These are phyloP conservation scores for Lipomyces orientalis DNA, from an alignment of 805 yeast genomes.

Conservation along the genomic window DNA sequence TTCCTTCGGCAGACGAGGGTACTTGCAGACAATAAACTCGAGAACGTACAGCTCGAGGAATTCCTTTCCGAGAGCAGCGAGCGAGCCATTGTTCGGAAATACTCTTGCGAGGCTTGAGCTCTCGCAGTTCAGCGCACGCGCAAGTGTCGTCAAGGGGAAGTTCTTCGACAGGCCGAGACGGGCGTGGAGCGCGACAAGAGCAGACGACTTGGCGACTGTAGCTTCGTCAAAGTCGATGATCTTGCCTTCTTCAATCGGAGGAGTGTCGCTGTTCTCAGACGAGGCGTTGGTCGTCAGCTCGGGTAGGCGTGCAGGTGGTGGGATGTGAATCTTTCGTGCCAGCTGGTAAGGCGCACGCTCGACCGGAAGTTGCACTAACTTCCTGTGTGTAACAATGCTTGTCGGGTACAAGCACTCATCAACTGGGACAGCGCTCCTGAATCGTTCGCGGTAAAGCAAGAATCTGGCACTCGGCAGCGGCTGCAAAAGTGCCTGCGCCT, in stretches of 20 bases:
- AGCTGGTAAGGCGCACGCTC: background rate
- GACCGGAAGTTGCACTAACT: background rate
- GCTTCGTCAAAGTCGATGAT: background rate
- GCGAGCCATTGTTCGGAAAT: constrained; percentile 74
- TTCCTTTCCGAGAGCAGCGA: constrained; percentile 81
- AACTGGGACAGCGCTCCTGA: background rate
- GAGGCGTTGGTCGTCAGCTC: background rate
- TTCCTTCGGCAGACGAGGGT: constrained; percentile 88
- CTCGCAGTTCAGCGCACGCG: constrained; percentile 76
- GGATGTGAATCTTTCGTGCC: background rate
- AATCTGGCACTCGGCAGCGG: background rate
- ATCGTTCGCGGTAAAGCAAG: constrained; percentile 2
- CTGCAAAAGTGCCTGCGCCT: constrained; percentile 1
- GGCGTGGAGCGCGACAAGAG: constrained; percentile 77
- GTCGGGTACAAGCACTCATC: background rate
- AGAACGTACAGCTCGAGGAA: constrained; percentile 75
- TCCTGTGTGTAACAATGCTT: background rate
- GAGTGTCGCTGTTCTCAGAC: background rate
- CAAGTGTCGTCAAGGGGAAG: constrained; percentile 69
- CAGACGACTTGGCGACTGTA: constrained; percentile 49
- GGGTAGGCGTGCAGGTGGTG: background rate
- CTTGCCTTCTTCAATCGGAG: background rate
- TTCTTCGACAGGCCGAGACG: constrained; percentile 68
- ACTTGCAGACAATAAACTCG: constrained; percentile 72
- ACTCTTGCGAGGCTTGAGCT: constrained; percentile 48